Percentiles rank a stretch among this genome's conserved stretches.
Conservation (phyloP, 73 alveolate genomes). For the Urostyla sp. region DNA sequence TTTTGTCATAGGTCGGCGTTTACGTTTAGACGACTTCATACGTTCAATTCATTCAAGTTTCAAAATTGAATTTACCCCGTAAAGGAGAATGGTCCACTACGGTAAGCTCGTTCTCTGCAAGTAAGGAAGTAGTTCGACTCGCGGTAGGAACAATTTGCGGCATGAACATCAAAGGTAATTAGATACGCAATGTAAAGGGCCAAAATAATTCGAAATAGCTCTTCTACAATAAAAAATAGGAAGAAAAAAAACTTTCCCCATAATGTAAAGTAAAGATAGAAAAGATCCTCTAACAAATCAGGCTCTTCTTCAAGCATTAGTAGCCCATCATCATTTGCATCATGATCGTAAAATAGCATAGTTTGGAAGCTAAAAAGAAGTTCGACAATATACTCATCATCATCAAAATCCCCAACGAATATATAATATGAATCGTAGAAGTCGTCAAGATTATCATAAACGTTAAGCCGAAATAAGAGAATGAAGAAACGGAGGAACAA, state of each 20-base stretch:
- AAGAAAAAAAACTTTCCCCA: conserved; percentile 32
- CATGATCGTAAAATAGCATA: not conserved
- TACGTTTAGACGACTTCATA: no score
- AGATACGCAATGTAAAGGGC: conserved; percentile 29
- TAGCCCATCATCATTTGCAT: not conserved
- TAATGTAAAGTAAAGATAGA: conserved; percentile 11
- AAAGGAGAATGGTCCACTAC: no score
- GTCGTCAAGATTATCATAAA: conserved; percentile 45
- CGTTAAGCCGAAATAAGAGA: conserved; percentile 36
- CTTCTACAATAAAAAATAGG: conserved; percentile 39
- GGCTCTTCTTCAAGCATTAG: conserved; percentile 1
- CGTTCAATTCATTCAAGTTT: no score
- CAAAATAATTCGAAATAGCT: conserved; percentile 16
- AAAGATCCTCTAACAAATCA: conserved; percentile 19
- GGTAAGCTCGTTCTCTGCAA: no score
- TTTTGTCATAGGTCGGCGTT: no score
- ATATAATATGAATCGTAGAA: conserved; percentile 46
- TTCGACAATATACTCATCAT: conserved; percentile 19
- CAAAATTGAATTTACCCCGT: no score
- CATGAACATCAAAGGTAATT: conserved; percentile 33
- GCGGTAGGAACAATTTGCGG: conserved; percentile 13
- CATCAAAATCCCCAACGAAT: conserved; percentile 52
- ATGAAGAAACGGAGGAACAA: conserved; percentile 13
- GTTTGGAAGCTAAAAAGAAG: not conserved
- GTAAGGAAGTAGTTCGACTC: conserved; percentile 12